These are phyloP conservation scores for Monosporascus sp. DNA, from an alignment of 2,329 filamentous ascomycete species.

Conservation along the genomic window DNA sequence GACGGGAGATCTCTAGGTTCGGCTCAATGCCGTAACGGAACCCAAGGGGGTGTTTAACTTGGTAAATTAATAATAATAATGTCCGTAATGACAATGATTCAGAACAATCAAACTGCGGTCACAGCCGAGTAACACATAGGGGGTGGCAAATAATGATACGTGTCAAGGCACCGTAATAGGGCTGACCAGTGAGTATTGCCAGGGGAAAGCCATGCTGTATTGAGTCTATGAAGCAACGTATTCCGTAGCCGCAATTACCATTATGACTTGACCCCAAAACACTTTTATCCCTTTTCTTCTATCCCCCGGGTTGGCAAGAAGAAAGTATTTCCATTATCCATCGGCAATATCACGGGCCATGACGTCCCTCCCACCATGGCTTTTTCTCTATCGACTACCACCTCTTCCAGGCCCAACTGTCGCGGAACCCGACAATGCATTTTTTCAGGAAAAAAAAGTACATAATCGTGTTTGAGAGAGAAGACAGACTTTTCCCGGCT, in stretches of 20 bases:
- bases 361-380: slow-evolving; percentile 60
- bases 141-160: background rate
- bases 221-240: background rate
- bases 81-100: too few species aligned
- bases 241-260: background rate
- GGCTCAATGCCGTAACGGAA: too few species aligned
- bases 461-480: slow-evolving; percentile 36
- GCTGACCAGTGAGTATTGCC: background rate
- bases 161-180: background rate
- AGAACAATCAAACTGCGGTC: too few species aligned
- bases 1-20: too few species aligned
- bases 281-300: background rate
- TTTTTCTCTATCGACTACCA: slow-evolving; percentile 17
- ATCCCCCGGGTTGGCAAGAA: background rate
- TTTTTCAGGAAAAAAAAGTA: background rate
- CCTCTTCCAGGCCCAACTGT: slow-evolving; percentile 36
- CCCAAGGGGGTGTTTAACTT: too few species aligned
- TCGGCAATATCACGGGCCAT: slow-evolving; percentile 27
- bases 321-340: background rate
- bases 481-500: slow-evolving; percentile 52
- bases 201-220: background rate
- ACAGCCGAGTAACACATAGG: too few species aligned
- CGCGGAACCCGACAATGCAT: slow-evolving; percentile 31
- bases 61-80: too few species aligned
- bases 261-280: background rate